A percentile compares a stretch with the other conserved stretches of the same genome.
phyloP scores from a whole-genome alignment of 2,329 filamentous ascomycete genomes.

The Fusarium sp. region DNA sequence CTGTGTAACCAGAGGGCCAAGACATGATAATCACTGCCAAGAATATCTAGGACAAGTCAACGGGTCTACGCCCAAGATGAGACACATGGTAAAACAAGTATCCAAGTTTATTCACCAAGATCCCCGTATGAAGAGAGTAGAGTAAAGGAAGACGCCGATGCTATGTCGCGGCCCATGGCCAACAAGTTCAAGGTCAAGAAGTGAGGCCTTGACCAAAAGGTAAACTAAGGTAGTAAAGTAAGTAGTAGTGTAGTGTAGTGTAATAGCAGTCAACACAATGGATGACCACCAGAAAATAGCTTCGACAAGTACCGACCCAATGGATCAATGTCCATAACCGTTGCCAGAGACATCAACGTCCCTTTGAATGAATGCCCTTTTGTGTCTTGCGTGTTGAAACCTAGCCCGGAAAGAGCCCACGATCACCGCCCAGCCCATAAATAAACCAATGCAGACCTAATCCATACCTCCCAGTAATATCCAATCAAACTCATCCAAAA shows the following conservation, averaged over 20 bases:
- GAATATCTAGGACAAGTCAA: not conserved
- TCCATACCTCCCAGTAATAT: constrained; percentile 11
- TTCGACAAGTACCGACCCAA: constrained; percentile 20
- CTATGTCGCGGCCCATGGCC: constrained; percentile 41
- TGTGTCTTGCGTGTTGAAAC: constrained; percentile 23
- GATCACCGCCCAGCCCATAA: constrained; percentile 24
- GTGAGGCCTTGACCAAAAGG: constrained; percentile 8
- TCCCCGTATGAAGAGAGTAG: constrained; percentile 1
- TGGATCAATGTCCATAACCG: not conserved
- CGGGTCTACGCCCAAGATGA: not conserved
- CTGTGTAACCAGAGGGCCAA: not conserved
- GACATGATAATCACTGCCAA: constrained; percentile 10
- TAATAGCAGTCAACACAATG: not conserved
- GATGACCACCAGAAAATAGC: constrained; percentile 2
- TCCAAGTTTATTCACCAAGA: constrained; percentile 13
- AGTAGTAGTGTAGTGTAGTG: not conserved
- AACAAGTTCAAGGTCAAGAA: constrained; percentile 17
- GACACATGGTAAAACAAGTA: not conserved
- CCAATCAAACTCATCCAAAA: not conserved
- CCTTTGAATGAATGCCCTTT: constrained; percentile 20
- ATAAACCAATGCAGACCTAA: constrained; percentile 28
- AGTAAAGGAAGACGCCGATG: constrained; percentile 39
- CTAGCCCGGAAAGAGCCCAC: constrained; percentile 30
- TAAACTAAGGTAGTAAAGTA: not conserved
- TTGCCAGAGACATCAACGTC: not conserved